These are phyloP conservation scores for Solanum verrucosum DNA, from an alignment of 257 asterid genomes.

Conservation along the genomic window DNA sequence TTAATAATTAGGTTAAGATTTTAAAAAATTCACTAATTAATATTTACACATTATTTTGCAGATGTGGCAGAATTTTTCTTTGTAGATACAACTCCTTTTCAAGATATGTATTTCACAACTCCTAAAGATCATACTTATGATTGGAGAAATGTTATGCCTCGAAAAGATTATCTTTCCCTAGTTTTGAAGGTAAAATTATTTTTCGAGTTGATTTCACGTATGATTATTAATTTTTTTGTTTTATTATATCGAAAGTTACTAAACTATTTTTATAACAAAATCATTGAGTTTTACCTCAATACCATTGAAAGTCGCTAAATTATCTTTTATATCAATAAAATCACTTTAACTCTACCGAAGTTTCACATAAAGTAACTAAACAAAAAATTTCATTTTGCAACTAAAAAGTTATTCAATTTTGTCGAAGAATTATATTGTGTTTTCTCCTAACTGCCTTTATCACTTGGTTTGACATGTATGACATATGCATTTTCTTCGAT, in stretches of 20 bases:
- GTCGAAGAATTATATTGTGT: not conserved
- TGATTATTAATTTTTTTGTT: not conserved
- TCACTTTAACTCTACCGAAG: not conserved
- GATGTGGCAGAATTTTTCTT: slow-evolving; percentile 54
- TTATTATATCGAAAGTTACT: not conserved
- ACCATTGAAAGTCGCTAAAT: no score
- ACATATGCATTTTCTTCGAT: not conserved
- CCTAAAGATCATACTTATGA: slow-evolving; percentile 43
- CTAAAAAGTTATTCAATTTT: not conserved
- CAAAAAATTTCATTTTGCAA: not conserved
- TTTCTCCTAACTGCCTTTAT: not conserved
- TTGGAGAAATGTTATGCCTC: slow-evolving; percentile 46
- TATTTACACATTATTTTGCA: not conserved
- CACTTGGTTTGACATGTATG: not conserved
- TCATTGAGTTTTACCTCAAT: no score
- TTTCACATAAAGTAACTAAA: not conserved
- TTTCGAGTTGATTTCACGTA: not conserved
- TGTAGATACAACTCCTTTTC: slow-evolving; percentile 70
- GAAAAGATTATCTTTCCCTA: slow-evolving; percentile 27
- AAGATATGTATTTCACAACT: slow-evolving; percentile 30
- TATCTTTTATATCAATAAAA: no score
- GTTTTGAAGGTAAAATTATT: slow-evolving; percentile 26
- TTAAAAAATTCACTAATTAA: not conserved
- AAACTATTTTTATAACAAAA: not conserved
- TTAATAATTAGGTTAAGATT: not conserved